These are phyloP conservation scores for Amniculicola lignicola DNA, from an alignment of 495 filamentous ascomycete species.

Conservation along the genomic window DNA sequence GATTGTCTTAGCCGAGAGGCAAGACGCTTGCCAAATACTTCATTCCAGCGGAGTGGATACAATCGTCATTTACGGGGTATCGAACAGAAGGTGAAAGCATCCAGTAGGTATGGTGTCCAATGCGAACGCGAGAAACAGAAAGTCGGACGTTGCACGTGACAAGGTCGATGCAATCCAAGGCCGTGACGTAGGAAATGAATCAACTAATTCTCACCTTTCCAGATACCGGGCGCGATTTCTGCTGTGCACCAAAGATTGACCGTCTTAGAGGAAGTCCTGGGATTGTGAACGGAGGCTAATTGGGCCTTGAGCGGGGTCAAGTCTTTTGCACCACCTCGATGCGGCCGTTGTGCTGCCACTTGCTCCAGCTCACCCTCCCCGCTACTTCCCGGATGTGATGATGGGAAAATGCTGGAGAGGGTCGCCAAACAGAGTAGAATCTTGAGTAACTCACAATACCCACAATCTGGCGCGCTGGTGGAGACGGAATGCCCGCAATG, in stretches of 20 bases:
- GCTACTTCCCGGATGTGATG: too few relatives aligned
- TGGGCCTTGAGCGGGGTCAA: neutral
- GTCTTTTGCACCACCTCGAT: too few relatives aligned
- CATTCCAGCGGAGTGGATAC: too few relatives aligned
- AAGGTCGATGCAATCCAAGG: neutral
- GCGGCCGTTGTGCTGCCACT: too few relatives aligned
- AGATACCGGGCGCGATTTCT: conserved; percentile 12
- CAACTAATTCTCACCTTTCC: neutral
- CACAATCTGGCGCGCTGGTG: neutral
- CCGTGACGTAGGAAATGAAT: conserved; percentile 7
- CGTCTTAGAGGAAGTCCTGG: neutral
- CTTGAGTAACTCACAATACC: conserved; percentile 15
- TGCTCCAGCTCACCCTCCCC: too few relatives aligned
- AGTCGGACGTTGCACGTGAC: neutral
- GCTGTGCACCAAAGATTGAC: conserved; percentile 5
- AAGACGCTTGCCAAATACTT: too few relatives aligned
- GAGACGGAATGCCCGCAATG: neutral
- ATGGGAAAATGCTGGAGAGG: neutral
- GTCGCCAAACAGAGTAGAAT: neutral
- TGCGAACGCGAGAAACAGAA: neutral
- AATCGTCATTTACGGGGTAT: too few relatives aligned
- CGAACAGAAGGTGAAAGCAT: too few relatives aligned
- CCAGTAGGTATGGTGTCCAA: too few relatives aligned
- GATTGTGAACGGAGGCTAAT: neutral
- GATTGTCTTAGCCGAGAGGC: too few relatives aligned